Evolutionary conservation across 2,329 filamentous ascomycete genomes (phyloP), one percentile per base, ranked within the genome.

Genomic region (Pseudogymnoascus sp.): DNA sequence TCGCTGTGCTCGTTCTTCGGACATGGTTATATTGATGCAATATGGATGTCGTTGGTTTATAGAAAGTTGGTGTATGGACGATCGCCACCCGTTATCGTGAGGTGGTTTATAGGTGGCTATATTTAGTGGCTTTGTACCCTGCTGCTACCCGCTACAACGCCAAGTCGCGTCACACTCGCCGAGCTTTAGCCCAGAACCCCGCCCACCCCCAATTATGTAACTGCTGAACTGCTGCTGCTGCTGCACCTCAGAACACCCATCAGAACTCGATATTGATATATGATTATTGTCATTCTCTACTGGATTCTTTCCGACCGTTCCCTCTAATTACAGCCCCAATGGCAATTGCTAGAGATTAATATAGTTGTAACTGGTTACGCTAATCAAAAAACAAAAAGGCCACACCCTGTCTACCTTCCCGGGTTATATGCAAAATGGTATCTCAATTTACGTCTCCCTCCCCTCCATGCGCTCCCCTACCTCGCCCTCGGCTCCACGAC

Each of bases 401-500:
- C 42, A 15, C 19, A 15, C 42, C 42, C 19, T 26, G 9, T 46
- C 21, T 46, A 46, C 19, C 21, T 26, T 15, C 21, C 11, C 21
- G 11, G 26, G 42, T 26, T 15, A 46, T 46, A 46, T 46, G 42
- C 42, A 46, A 46, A 46, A 46, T 46, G 42, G 42, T 46, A 46
- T 46, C 42, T 15, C 40, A 46, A 46, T 23, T 17, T 17, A 13
- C 7, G 2, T 7, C 13, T 15, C 15, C 53, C n/a, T 15, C 7
- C 19, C 26, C 19, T 29, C 17, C 33, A 11, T 42, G 61, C 26
- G 62, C 61, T 62, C 61, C 68, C 69, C 64, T 72, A 71, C 65
- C 64, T 70, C 4, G 59, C 19, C 19, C 62, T 62, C 38, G 75
- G 74, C 60, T 83, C 80, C 61, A 85, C 81, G 15, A 83, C 79